Base-by-base conservation (phyloP, 75 land plant species). In the Ceratopteris richardii region DNA sequence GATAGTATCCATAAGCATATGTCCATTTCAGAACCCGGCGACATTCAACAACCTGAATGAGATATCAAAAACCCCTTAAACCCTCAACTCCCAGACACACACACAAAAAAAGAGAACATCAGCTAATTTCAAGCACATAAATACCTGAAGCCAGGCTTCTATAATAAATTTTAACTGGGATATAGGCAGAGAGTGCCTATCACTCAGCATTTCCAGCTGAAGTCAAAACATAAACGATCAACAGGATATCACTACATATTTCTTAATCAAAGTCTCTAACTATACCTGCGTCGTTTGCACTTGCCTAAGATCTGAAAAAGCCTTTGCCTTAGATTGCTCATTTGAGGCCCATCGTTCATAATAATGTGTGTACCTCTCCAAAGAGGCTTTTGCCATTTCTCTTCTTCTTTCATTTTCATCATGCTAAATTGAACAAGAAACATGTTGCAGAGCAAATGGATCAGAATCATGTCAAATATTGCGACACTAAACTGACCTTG, bases 11-110 rank as follows among this genome's bases (percentile, higher is more conserved):
- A 58, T 77, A 67, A 39, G 78, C 78, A 54, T 76, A 76, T 23
- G 69, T 76, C 78, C 78, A 76, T 40, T 76, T 76, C 48, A 76
- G 37, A 17, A 76, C 75, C 24, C 78, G 66, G 29, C 63, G 63
- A 21, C 63, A 61, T 44, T 61, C 63, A n/a, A 61, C 54, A 44
- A 61, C 44, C 51, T 57, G 9, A n/a, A n/a, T n/a, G n/a, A n/a
- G n/a, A n/a, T n/a, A n/a, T n/a, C n/a, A n/a, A n/a, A n/a, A n/a
- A n/a, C n/a, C n/a, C n/a, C n/a, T n/a, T n/a, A n/a, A n/a, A n/a
- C n/a, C n/a, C n/a, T n/a, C n/a, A n/a, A n/a, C n/a, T n/a, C n/a
- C n/a, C 37, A 33, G 37, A 9, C 37, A 33, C 37, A 33, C 29
- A 26, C 57, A 55, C n/a, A n/a, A n/a, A n/a, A n/a, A n/a, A n/a